A percentile compares a stretch with the other conserved stretches of the same genome.
These are phyloP conservation scores for Capsella rubella DNA, from an alignment of 441 rosid species.

Conservation along the genomic window DNA sequence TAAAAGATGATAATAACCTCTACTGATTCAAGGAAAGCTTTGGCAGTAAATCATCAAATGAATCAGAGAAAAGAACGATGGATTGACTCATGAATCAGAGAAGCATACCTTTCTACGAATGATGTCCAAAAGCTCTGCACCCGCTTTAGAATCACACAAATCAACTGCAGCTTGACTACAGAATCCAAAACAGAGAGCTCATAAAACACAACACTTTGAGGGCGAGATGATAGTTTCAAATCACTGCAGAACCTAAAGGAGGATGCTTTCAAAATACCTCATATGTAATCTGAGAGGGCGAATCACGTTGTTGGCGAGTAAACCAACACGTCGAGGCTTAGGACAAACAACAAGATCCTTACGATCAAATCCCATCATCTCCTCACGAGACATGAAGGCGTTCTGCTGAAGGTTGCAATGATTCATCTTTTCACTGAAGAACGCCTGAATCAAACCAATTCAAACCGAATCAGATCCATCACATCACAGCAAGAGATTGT, in stretches of 20 bases:
- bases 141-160: slow-evolving; percentile 60
- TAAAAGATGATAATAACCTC: background rate
- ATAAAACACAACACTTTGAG: background rate
- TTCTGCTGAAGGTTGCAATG: slow-evolving; percentile 71
- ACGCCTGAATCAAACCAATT: slow-evolving; percentile 22
- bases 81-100: background rate
- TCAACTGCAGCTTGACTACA: slow-evolving; percentile 63
- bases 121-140: slow-evolving; percentile 80
- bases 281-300: slow-evolving; percentile 65
- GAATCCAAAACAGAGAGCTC: background rate
- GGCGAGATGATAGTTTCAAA: background rate
- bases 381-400: slow-evolving; percentile 64
- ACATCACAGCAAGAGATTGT: background rate
- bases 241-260: background rate
- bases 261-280: slow-evolving; percentile 50
- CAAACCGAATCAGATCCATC: slow-evolving; percentile 10
- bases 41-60: background rate
- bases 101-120: slow-evolving; percentile 68
- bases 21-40: background rate
- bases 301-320: slow-evolving; percentile 50
- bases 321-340: slow-evolving; percentile 77
- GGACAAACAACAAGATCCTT: slow-evolving; percentile 78
- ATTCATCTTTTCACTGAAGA: slow-evolving; percentile 63
- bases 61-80: background rate
- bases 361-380: slow-evolving; percentile 58